phyloP scores from a whole-genome alignment of 768 basidiomycete species.

The Cubamyces lactineus region DNA sequence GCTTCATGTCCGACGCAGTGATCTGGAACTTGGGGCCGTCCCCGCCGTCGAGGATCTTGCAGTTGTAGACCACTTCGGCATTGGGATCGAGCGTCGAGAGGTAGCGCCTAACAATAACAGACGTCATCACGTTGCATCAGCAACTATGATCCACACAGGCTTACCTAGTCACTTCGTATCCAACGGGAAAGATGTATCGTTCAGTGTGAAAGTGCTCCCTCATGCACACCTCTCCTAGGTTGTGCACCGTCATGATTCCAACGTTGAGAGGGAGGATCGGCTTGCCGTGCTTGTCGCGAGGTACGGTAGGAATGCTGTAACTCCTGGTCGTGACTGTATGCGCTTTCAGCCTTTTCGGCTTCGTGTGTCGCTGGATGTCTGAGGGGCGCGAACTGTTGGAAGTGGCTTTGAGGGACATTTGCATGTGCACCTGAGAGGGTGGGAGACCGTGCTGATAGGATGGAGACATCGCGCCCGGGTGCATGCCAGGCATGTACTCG shows the following conservation, averaged over 20 bases:
- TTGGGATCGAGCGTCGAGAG: constrained; percentile 73
- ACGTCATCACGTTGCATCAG: constrained; percentile 7
- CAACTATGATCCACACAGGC: constrained; percentile 25
- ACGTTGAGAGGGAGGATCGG: constrained; percentile 81
- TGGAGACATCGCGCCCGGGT: constrained; percentile 28
- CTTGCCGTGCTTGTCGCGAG: constrained; percentile 68
- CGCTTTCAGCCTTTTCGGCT: constrained; percentile 78
- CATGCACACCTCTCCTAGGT: constrained; percentile 76
- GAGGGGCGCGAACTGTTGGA: constrained; percentile 35
- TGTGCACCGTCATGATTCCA: constrained; percentile 85
- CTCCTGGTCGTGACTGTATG: constrained; percentile 80
- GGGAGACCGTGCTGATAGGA: constrained; percentile 27
- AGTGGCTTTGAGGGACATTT: constrained; percentile 32
- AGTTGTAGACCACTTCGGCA: constrained; percentile 73
- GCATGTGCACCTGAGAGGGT: constrained; percentile 35
- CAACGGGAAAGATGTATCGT: constrained; percentile 87
- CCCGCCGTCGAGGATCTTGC: constrained; percentile 83
- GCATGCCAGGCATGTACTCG: constrained; percentile 32
- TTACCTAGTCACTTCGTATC: constrained; percentile 81
- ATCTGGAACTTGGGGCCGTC: constrained; percentile 89
- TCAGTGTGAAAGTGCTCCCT: constrained; percentile 87
- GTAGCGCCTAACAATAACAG: constrained; percentile 58
- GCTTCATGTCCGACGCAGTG: constrained; percentile 68
- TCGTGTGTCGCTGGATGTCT: constrained; percentile 49
- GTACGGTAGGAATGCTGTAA: constrained; percentile 78